Conservation (phyloP, 2,329 filamentous ascomycete genomes). For the Scedosporium apiospermum region DNA sequence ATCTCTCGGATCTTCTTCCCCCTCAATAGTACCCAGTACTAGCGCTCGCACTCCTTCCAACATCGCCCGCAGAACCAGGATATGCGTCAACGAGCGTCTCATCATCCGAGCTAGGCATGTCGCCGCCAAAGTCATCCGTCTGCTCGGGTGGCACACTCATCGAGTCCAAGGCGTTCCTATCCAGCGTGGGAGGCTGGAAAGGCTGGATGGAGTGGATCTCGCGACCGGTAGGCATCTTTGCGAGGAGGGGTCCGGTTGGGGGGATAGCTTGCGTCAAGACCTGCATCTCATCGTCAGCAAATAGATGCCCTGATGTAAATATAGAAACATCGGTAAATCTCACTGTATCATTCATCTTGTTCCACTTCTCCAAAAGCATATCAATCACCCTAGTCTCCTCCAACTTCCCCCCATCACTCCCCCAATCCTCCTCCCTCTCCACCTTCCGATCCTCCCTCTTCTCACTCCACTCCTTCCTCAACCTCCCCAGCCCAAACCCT, state of each 20-base stretch:
- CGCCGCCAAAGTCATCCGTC: conserved; percentile 27
- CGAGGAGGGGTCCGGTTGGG: conserved; percentile 58
- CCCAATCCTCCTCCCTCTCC: conserved; percentile 66
- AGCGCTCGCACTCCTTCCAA: conserved; percentile 1
- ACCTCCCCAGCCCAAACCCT: conserved; percentile 46
- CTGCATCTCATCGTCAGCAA: conserved; percentile 15
- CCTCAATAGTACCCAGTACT: not conserved
- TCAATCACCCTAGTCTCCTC: conserved; percentile 82
- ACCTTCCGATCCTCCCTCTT: conserved; percentile 70
- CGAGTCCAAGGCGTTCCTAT: conserved; percentile 51
- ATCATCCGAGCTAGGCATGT: conserved; percentile 33
- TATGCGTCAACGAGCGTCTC: conserved; percentile 14
- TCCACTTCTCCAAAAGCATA: conserved; percentile 83
- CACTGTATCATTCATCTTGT: conserved; percentile 86
- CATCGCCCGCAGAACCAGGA: conserved; percentile 10
- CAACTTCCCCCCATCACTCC: conserved; percentile 70
- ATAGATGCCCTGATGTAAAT: not conserved
- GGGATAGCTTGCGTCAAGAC: conserved; percentile 75
- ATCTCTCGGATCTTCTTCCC: no score
- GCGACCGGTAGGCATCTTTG: conserved; percentile 76
- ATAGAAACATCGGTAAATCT: conserved; percentile 18
- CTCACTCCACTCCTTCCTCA: conserved; percentile 69
- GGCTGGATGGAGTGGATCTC: conserved; percentile 69
- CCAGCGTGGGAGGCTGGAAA: conserved; percentile 57
- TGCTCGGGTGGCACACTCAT: conserved; percentile 46